Percentiles rank a stretch among this genome's conserved stretches.
These are phyloP conservation scores for Leersia perrieri DNA, from an alignment of 176 grass and related monocot species.

Conservation along the genomic window DNA sequence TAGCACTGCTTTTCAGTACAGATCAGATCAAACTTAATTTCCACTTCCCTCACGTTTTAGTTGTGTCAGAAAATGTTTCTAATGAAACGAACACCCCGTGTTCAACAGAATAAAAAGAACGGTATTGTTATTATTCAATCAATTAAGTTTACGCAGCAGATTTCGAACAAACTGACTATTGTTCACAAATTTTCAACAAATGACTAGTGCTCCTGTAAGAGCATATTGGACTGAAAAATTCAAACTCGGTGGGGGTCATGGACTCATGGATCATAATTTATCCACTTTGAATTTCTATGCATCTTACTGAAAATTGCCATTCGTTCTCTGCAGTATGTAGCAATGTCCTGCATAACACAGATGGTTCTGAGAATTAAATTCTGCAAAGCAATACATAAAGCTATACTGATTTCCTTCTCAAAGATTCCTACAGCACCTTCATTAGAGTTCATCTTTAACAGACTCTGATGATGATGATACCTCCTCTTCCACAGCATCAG, in stretches of 20 bases:
- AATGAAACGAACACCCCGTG: neutral
- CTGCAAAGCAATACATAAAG: neutral
- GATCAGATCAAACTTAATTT: neutral
- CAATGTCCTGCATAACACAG: neutral
- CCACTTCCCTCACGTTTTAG: neutral
- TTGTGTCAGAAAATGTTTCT: neutral
- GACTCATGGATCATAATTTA: too few species aligned
- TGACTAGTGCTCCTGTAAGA: neutral
- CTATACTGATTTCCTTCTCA: too few species aligned
- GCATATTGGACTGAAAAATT: neutral
- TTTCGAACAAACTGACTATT: neutral
- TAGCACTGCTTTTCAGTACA: neutral
- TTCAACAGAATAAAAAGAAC: neutral
- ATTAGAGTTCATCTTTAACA: slow-evolving; percentile 80
- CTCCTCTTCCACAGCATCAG: slow-evolving; percentile 21
- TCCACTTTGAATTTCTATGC: neutral
- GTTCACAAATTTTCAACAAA: neutral
- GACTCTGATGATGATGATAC: neutral
- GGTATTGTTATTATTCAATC: neutral
- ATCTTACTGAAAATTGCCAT: neutral
- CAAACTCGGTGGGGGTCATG: neutral
- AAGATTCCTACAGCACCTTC: slow-evolving; percentile 7
- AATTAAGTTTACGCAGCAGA: neutral
- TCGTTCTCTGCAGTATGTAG: neutral
- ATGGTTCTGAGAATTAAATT: neutral